Conservation (phyloP, 495 filamentous ascomycete genomes). For the Coniosporium apollinis region DNA sequence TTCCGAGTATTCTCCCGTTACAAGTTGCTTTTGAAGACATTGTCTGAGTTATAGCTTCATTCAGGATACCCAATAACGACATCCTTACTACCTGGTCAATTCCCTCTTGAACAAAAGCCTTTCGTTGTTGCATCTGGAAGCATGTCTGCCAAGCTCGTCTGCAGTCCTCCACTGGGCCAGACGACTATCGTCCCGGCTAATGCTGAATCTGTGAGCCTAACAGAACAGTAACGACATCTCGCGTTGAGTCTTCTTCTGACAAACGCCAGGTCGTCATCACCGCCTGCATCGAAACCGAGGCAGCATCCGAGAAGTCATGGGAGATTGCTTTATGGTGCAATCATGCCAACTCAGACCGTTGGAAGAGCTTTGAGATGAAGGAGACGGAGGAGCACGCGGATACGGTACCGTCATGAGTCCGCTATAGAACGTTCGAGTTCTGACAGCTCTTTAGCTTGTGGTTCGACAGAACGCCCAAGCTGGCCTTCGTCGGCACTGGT, state of each 20-base stretch:
- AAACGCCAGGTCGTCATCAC: constrained; percentile 36
- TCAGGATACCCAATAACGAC: no score
- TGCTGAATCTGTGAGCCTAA: constrained; percentile 12
- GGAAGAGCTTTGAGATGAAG: constrained; percentile 31
- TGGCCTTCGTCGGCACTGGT: constrained; percentile 21
- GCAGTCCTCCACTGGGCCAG: constrained; percentile 53
- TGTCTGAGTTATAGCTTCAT: no score
- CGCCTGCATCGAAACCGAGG: constrained; percentile 50
- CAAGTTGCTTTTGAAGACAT: no score
- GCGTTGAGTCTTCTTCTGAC: background rate
- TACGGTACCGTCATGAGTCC: constrained; percentile 15
- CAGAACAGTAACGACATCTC: background rate
- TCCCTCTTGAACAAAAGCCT: no score
- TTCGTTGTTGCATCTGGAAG: no score
- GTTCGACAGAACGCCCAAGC: constrained; percentile 7
- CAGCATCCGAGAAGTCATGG: constrained; percentile 42
- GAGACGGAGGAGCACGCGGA: constrained; percentile 25
- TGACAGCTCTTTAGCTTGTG: constrained; percentile 26
- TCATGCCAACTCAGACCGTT: constrained; percentile 25
- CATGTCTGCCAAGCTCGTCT: constrained; percentile 36
- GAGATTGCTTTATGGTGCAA: constrained; percentile 68
- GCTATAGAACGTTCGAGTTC: background rate
- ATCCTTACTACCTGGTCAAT: no score
- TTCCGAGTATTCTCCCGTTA: no score
- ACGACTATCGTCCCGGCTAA: constrained; percentile 37